Percentiles rank a stretch among this genome's conserved stretches.
Evolutionary conservation across 1,284 basidiomycete species (phyloP).

Genomic region (Tremellales sp.): DNA sequence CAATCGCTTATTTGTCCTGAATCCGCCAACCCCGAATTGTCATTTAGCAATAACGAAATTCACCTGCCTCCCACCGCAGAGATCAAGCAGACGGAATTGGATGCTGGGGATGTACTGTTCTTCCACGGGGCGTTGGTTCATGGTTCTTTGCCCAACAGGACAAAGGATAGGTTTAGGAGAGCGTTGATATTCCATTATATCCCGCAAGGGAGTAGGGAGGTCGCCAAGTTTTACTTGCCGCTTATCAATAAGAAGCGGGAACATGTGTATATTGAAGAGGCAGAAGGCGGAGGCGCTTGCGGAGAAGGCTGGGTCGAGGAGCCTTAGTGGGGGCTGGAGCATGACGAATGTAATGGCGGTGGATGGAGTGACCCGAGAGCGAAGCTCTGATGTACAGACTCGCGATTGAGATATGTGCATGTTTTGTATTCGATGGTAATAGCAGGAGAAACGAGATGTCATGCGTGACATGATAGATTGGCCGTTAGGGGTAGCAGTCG

Average conservation of each 20-base stretch:
- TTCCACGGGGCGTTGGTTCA: conserved; percentile 12
- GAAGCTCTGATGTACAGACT: too few species aligned
- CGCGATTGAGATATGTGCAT: too few species aligned
- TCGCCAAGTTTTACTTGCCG: not conserved
- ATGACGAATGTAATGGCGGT: too few species aligned
- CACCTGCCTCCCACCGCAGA: not conserved
- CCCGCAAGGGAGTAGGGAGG: not conserved
- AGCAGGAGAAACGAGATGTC: too few species aligned
- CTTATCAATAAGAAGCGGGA: not conserved
- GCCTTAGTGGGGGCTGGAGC: too few species aligned
- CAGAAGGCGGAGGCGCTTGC: not conserved
- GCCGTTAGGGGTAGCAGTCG: too few species aligned
- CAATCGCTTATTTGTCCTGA: conserved; percentile 7
- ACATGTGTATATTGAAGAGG: not conserved
- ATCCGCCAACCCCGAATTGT: not conserved
- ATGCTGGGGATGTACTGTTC: conserved; percentile 12
- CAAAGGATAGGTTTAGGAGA: conserved; percentile 7
- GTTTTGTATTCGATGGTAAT: too few species aligned
- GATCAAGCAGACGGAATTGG: conserved; percentile 3
- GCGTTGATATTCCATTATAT: conserved; percentile 3
- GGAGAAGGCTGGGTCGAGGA: not conserved
- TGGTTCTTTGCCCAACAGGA: conserved; percentile 9
- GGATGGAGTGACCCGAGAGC: too few species aligned
- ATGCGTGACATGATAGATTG: too few species aligned
- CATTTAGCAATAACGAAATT: conserved; percentile 2